These are phyloP conservation scores for Pontederia paniculata DNA, from an alignment of 176 grass and related monocot species.

Conservation along the genomic window DNA sequence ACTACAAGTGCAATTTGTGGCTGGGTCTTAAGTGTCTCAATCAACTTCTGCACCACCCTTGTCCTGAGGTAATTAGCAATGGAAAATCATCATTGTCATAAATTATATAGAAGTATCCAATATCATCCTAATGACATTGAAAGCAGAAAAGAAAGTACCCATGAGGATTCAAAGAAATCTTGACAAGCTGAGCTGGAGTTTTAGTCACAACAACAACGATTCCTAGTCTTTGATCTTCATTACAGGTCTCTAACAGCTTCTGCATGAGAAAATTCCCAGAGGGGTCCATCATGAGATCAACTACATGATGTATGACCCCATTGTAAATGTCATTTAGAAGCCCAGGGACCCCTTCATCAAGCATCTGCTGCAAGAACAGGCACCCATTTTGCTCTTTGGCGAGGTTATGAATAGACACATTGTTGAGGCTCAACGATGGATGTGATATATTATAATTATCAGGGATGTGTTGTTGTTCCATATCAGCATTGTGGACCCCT, in stretches of 20 bases:
- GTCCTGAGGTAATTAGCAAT: conserved; percentile 38
- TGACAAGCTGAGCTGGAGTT: conserved; percentile 35
- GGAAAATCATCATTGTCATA: background rate
- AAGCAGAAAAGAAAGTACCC: conserved; percentile 36
- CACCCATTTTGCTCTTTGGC: conserved; percentile 59
- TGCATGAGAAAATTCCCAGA: conserved; percentile 62
- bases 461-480: background rate
- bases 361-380: conserved; percentile 45
- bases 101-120: background rate
- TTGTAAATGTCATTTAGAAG: conserved; percentile 40
- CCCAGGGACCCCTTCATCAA: conserved; percentile 38
- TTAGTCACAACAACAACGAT: conserved; percentile 58
- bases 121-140: background rate
- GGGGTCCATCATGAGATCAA: conserved; percentile 61
- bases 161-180: conserved; percentile 55
- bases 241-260: conserved; percentile 58
- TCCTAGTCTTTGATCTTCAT: conserved; percentile 30
- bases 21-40: conserved; percentile 38
- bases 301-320: conserved; percentile 48
- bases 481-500: background rate
- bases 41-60: conserved; percentile 70
- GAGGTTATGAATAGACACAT: conserved; percentile 31
- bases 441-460: background rate
- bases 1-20: conserved; percentile 42
- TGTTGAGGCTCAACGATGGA: conserved; percentile 21